Conservation (phyloP, 345 rosid species). For the Citrus hindsii region DNA sequence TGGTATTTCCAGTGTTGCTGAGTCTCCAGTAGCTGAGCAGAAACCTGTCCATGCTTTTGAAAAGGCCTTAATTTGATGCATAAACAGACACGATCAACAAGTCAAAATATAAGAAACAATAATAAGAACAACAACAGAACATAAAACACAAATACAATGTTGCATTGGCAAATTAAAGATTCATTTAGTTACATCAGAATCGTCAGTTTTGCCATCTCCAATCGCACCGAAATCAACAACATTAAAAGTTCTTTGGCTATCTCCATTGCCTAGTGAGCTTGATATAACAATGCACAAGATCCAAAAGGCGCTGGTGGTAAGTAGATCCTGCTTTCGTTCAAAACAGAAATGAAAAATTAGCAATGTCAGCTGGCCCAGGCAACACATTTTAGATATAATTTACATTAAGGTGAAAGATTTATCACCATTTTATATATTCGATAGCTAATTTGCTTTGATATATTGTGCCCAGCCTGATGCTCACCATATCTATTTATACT, state of each 20-base stretch:
- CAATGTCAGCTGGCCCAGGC: not conserved
- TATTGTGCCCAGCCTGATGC: no score
- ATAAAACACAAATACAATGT: not conserved
- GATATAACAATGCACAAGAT: not conserved
- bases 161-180: not conserved
- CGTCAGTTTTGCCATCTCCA: slow-evolving; percentile 26
- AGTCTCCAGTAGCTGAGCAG: slow-evolving; percentile 15
- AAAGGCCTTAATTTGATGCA: slow-evolving; percentile 27
- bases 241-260: not conserved
- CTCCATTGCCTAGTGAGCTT: not conserved
- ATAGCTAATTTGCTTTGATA: not conserved
- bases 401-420: not conserved
- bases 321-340: not conserved
- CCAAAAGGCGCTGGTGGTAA: not conserved
- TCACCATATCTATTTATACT: not conserved
- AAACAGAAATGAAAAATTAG: not conserved
- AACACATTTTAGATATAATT: not conserved
- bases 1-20: slow-evolving; percentile 19
- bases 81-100: not conserved
- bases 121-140: no score
- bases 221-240: slow-evolving; percentile 22
- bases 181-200: slow-evolving; percentile 16
- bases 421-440: not conserved
- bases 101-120: not conserved
- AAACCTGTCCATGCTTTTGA: slow-evolving; percentile 21